Conservation (phyloP, 2,329 filamentous ascomycete genomes). For the Pezizomycotina sp. region DNA sequence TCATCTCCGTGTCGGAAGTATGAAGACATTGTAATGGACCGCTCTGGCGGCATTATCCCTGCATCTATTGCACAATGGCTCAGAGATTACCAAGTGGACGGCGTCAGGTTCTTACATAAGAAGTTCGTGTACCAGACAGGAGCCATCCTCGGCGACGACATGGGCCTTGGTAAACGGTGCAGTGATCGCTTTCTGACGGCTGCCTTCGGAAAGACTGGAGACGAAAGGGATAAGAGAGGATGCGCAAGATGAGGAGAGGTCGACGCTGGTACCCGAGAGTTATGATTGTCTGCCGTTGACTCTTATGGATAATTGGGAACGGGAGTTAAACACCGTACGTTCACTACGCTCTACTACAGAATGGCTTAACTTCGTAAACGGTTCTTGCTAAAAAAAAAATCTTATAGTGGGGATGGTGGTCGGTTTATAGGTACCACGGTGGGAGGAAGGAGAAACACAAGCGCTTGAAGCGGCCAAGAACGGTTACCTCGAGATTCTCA, state of each 20-base stretch:
- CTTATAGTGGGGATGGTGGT: constrained; percentile 99
- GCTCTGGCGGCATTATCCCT: constrained; percentile 67
- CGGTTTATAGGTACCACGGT: constrained; percentile 68
- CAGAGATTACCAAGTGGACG: constrained; percentile 77
- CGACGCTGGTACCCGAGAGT: constrained; percentile 63
- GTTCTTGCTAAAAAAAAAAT: too few species aligned
- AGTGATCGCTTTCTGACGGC: constrained; percentile 84
- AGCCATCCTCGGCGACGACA: constrained; percentile 84
- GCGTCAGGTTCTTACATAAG: constrained; percentile 69
- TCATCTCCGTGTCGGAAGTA: constrained; percentile 56
- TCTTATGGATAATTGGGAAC: constrained; percentile 79
- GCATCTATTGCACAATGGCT: constrained; percentile 82
- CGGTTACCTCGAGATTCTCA: constrained; percentile 72
- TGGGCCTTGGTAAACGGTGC: constrained; percentile 92
- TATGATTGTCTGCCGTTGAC: constrained; percentile 80
- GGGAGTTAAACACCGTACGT: constrained; percentile 64
- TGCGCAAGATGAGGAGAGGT: constrained; percentile 60
- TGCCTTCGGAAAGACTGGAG: constrained; percentile 86
- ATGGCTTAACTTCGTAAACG: too few species aligned
- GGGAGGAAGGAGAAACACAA: constrained; percentile 43
- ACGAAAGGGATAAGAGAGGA: constrained; percentile 71
- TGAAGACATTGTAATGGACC: constrained; percentile 55
- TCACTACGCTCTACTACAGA: too few species aligned
- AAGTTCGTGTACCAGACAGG: constrained; percentile 84
- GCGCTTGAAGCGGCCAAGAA: constrained; percentile 55